Conservation (phyloP, 2,329 filamentous ascomycete genomes). For the Fusarium humuli region DNA sequence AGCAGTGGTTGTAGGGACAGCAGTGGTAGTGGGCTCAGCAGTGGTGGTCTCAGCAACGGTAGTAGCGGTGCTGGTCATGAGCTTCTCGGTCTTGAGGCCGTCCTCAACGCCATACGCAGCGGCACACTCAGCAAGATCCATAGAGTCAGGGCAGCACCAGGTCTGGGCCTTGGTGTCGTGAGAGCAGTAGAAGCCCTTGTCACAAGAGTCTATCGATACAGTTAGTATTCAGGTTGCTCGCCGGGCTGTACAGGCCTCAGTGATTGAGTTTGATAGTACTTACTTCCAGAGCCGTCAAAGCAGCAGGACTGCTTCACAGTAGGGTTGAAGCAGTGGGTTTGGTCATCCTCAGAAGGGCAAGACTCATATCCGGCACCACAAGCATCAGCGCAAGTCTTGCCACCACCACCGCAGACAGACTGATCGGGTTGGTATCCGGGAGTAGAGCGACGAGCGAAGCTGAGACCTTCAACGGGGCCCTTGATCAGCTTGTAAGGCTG, state of each 20-base stretch:
- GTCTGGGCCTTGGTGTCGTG: constrained; percentile 62
- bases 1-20: constrained; percentile 12
- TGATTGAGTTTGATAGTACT: constrained; percentile 45
- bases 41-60: constrained; percentile 31
- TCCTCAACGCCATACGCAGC: constrained; percentile 62
- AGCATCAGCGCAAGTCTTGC: constrained; percentile 65
- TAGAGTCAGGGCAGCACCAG: constrained; percentile 70
- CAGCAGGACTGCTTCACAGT: constrained; percentile 66
- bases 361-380: constrained; percentile 63
- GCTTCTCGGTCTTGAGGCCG: constrained; percentile 55
- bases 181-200: constrained; percentile 72
- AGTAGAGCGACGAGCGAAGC: constrained; percentile 58
- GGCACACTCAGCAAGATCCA: constrained; percentile 67
- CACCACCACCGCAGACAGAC: constrained; percentile 59
- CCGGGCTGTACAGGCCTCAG: not conserved
- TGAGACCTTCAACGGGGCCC: constrained; percentile 54
- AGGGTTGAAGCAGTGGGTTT: constrained; percentile 70
- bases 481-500: constrained; percentile 54
- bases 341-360: constrained; percentile 61
- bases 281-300: constrained; percentile 67
- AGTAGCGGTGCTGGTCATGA: constrained; percentile 45
- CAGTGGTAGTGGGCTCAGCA: constrained; percentile 10
- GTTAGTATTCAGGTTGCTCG: constrained; percentile 26
- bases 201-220: constrained; percentile 65
- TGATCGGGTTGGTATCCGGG: constrained; percentile 63